phyloP scores from a whole-genome alignment of 768 basidiomycete species.

The Lentinus brumalis region DNA sequence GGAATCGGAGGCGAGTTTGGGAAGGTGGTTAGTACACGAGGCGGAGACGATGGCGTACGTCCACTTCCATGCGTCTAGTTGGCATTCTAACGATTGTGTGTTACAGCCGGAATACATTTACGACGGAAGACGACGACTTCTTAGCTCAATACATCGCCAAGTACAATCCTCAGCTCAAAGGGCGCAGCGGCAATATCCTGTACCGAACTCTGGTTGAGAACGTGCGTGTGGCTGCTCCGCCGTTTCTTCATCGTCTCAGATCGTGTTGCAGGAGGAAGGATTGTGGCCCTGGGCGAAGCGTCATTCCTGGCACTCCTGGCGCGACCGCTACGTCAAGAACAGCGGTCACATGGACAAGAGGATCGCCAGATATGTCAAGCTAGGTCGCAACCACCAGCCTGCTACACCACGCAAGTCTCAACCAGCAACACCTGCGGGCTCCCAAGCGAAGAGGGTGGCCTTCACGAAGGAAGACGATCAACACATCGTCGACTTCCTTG shows the following conservation, averaged over 20 bases:
- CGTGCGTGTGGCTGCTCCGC: slow-evolving; percentile 14
- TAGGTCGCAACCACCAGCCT: not conserved
- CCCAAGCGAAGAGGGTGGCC: not conserved
- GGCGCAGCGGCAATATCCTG: slow-evolving; percentile 22
- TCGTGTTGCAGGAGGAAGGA: not conserved
- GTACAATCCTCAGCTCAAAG: slow-evolving; percentile 19
- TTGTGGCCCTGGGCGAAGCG: slow-evolving; percentile 23
- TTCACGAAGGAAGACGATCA: slow-evolving; percentile 16
- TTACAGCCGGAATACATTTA: slow-evolving; percentile 14
- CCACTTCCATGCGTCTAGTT: too few relatives aligned
- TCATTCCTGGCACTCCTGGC: slow-evolving; percentile 33
- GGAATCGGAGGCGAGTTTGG: too few relatives aligned
- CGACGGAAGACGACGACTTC: slow-evolving; percentile 15
- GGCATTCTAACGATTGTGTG: too few relatives aligned
- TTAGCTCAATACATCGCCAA: slow-evolving; percentile 28
- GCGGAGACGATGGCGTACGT: too few relatives aligned
- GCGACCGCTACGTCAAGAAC: slow-evolving; percentile 29
- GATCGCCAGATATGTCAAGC: slow-evolving; percentile 15
- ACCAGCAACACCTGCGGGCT: not conserved
- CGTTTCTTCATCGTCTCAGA: not conserved
- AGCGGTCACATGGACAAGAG: slow-evolving; percentile 15
- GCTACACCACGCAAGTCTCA: not conserved
- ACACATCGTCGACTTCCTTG: slow-evolving; percentile 9
- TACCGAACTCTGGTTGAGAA: slow-evolving; percentile 25
- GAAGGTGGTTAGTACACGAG: too few relatives aligned